Evolutionary conservation across 192 early-diverging fungal genomes (phyloP), one percentile per base, ranked within the genome.

Genomic region (Entrophospora sp.): DNA sequence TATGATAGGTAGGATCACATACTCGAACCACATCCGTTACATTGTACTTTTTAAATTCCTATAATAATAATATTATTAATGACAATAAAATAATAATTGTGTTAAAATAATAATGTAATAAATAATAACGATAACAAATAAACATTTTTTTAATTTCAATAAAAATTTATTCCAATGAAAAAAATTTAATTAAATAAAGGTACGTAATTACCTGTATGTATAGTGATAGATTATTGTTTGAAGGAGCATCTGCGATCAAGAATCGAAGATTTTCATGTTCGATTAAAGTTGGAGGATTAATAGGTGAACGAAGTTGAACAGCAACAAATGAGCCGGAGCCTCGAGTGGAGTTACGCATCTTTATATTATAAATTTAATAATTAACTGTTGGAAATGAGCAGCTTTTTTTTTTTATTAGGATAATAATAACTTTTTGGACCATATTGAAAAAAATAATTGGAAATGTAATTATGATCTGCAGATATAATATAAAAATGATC

Each of bases 1-100:
- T 81, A 22, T 77, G 66, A 71, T 93, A 93, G n/a, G 91, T 90
- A 4, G 91, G 87, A 51, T 93, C 89, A 66, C 91, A 91, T 1
- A 86, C 87, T n/a, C 91, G 80, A 14, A 93, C 89, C 12, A 93
- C 87, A 49, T 93, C 89, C 14, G 79, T 87, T 3, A 87, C 85
- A 37, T 78, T 69, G 44, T 82, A 81, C 40, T 74, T 73, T 49
- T 78, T 72, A 49, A 93, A 80, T 77, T 93, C 89, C 83, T 88
- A 61, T 22, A 49, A 51, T n/a, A n/a, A n/a, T n/a, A n/a, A n/a
- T n/a, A n/a, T n/a, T n/a, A n/a, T n/a, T n/a, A n/a, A n/a, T n/a
- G 22, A 59, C 16, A 6, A 4, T 55, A 16, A 66, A 66, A 36
- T 1, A 65, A 68, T 40, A 51, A 22, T 16, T 0, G 48, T 4